Conservation (phyloP, 2,329 filamentous ascomycete species). For the Canariomyces notabilis region DNA sequence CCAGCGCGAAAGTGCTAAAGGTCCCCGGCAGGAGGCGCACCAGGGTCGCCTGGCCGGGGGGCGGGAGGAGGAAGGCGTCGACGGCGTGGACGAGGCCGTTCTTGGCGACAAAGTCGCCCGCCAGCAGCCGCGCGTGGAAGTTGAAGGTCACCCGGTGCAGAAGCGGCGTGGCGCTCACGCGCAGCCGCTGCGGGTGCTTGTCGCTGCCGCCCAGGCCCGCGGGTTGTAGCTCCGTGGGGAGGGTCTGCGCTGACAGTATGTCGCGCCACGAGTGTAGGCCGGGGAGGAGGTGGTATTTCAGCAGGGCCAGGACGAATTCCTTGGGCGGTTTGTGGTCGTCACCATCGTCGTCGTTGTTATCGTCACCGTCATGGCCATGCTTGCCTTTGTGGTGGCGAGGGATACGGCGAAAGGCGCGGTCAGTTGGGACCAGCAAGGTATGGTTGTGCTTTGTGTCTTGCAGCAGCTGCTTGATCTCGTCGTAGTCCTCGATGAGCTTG, state of each 20-base stretch:
- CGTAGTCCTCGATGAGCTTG: constrained; percentile 66
- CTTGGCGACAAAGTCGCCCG: constrained; percentile 63
- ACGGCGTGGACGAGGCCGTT: constrained; percentile 81
- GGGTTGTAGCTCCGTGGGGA: constrained; percentile 63
- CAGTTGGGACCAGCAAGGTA: constrained; percentile 76
- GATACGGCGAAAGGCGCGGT: constrained; percentile 66
- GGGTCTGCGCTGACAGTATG: constrained; percentile 66
- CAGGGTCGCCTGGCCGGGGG: constrained; percentile 51
- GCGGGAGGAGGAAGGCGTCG: constrained; percentile 70
- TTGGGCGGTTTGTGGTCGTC: constrained; percentile 49
- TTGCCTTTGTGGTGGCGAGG: constrained; percentile 31
- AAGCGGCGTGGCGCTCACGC: constrained; percentile 46
- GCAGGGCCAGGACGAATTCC: constrained; percentile 61
- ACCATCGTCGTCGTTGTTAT: constrained; percentile 20
- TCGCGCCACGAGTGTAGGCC: constrained; percentile 61
- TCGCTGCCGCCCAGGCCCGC: constrained; percentile 45
- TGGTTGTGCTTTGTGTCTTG: constrained; percentile 64
- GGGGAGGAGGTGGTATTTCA: constrained; percentile 70
- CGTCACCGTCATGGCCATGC: constrained; percentile 17
- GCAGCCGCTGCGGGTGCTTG: constrained; percentile 63
- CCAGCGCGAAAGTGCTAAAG: constrained; percentile 76
- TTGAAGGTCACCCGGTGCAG: constrained; percentile 63
- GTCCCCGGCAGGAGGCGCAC: constrained; percentile 63
- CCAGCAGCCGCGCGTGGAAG: constrained; percentile 67
- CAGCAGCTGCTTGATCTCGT: constrained; percentile 65